phyloP scores from a whole-genome alignment of 1,284 basidiomycete genomes.

The Mycena citricolor region DNA sequence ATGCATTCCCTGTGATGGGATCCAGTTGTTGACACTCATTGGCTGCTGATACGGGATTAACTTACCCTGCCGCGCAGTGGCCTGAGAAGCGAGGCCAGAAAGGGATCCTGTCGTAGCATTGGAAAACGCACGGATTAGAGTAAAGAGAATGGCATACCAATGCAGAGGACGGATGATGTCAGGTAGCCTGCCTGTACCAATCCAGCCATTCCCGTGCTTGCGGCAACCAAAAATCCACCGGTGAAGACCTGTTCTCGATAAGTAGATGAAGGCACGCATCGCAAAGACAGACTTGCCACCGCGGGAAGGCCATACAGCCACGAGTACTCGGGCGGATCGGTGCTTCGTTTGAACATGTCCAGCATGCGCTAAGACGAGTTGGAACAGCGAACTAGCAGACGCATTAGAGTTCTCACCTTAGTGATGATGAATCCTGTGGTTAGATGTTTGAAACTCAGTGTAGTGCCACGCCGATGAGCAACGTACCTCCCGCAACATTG shows the following conservation, averaged over 20 bases:
- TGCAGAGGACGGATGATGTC: constrained; percentile 79
- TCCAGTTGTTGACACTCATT: too few species aligned
- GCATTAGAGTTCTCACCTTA: constrained; percentile 7
- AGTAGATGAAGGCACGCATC: neutral
- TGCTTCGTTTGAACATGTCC: constrained; percentile 85
- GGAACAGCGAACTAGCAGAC: neutral
- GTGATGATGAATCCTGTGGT: constrained; percentile 23
- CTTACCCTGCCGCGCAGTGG: constrained; percentile 80
- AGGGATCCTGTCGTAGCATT: constrained; percentile 54
- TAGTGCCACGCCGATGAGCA: constrained; percentile 52
- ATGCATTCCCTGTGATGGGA: constrained; percentile 32
- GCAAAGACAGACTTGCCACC: constrained; percentile 36
- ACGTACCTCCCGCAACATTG: constrained; percentile 77
- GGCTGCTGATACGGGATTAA: too few species aligned
- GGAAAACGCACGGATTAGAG: constrained; percentile 6
- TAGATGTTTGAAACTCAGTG: neutral
- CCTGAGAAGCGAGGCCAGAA: constrained; percentile 71
- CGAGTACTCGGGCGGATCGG: constrained; percentile 82
- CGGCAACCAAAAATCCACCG: constrained; percentile 77
- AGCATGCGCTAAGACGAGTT: constrained; percentile 71
- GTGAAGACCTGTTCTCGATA: constrained; percentile 57
- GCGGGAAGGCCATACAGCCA: constrained; percentile 80
- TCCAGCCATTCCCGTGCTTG: constrained; percentile 80
- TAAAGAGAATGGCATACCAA: constrained; percentile 44
- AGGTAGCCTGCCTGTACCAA: constrained; percentile 84